phyloP scores from a whole-genome alignment of 2,329 filamentous ascomycete species.

The Sporothrix variecibatus region DNA sequence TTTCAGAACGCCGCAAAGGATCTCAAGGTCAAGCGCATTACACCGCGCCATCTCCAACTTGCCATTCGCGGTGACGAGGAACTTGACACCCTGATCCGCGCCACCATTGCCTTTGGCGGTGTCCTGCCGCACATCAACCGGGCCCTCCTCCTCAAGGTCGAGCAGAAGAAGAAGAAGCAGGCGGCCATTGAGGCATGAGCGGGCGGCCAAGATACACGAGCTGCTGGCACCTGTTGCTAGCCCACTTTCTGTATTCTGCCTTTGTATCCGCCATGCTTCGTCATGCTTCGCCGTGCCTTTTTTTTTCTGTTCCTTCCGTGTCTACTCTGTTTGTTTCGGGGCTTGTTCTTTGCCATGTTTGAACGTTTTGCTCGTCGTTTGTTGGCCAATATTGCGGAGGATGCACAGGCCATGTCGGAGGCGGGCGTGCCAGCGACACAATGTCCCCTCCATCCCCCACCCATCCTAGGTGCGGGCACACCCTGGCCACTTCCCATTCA shows the following conservation, averaged over 20 bases:
- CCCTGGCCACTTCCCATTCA: neutral
- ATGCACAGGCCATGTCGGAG: neutral
- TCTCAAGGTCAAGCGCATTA: conserved; percentile 99
- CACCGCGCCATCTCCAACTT: conserved; percentile 93
- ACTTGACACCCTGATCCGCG: conserved; percentile 93
- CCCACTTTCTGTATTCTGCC: neutral
- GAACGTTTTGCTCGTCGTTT: neutral
- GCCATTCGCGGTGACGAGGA: conserved; percentile 99
- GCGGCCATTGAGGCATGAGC: conserved; percentile 39
- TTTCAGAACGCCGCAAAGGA: conserved; percentile 92
- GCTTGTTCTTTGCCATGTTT: neutral
- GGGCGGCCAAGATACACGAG: too few relatives aligned
- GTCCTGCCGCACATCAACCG: conserved; percentile 99
- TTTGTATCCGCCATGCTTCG: neutral
- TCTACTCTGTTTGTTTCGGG: neutral
- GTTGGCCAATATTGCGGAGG: neutral
- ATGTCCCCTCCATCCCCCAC: neutral
- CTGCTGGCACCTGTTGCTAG: neutral
- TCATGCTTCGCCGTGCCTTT: neutral
- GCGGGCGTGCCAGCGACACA: neutral
- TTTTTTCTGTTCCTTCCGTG: neutral
- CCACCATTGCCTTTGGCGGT: conserved; percentile 97
- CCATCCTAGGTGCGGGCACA: neutral
- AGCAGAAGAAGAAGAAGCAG: conserved; percentile 46
- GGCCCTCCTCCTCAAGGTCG: conserved; percentile 66